Evolutionary conservation across 148 eudicot genomes (phyloP).

Genomic region (Chenopodium berlandieri): DNA sequence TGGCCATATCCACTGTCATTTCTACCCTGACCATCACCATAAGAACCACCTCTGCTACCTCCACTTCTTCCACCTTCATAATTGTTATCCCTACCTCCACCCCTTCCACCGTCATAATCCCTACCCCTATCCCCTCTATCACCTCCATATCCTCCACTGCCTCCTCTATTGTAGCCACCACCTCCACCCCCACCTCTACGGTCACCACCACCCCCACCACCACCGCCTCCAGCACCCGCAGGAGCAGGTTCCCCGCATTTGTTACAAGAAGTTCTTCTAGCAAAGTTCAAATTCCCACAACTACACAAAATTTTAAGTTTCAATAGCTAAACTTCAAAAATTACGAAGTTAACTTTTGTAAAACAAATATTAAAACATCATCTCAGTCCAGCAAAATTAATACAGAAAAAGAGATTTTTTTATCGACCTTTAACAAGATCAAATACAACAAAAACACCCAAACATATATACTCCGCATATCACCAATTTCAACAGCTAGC

Average conservation of each 20-base stretch:
- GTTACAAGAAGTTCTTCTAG: conserved; percentile 84
- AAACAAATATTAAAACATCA: background rate
- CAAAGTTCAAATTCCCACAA: conserved; percentile 93
- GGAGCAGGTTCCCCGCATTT: conserved; percentile 80
- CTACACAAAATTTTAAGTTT: conserved; percentile 43
- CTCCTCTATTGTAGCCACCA: conserved; percentile 23
- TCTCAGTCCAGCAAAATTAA: background rate
- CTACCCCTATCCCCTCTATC: conserved; percentile 52
- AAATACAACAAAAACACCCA: too few species aligned
- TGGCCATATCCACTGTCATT: conserved; percentile 62
- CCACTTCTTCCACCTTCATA: conserved; percentile 44
- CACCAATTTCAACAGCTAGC: background rate
- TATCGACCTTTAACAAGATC: too few species aligned
- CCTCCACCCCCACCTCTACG: conserved; percentile 36
- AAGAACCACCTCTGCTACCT: conserved; percentile 54
- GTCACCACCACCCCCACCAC: conserved; percentile 30
- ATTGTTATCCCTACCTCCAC: conserved; percentile 46
- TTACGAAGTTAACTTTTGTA: background rate
- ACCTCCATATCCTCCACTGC: conserved; percentile 45
- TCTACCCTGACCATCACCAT: conserved; percentile 60
- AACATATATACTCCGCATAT: too few species aligned
- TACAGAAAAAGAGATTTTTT: background rate
- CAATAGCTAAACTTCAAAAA: conserved; percentile 13
- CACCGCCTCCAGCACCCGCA: conserved; percentile 40
- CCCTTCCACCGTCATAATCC: conserved; percentile 41